Conservation (phyloP, 2,329 filamentous ascomycete species). For the Neopestalotiopsis clavispora region DNA sequence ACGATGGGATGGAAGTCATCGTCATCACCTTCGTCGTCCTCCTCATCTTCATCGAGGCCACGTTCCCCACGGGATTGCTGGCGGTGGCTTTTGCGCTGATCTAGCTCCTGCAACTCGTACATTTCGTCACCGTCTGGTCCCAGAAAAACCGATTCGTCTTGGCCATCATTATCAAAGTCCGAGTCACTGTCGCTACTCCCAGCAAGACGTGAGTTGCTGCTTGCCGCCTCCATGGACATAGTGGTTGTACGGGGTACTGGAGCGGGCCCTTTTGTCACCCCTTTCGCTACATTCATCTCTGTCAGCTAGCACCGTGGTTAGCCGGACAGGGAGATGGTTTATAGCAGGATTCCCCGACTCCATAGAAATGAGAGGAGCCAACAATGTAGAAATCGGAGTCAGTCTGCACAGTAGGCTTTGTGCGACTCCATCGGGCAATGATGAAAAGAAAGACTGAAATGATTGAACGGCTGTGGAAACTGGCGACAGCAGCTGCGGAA, state of each 20-base stretch:
- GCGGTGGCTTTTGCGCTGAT: neutral
- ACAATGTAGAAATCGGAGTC: neutral
- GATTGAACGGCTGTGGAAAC: neutral
- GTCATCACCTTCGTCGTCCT: neutral
- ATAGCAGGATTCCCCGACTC: neutral
- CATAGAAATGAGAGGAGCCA: neutral
- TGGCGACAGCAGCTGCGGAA: neutral
- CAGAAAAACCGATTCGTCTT: neutral
- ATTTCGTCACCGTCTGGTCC: conserved; percentile 2
- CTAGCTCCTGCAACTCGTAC: conserved; percentile 20
- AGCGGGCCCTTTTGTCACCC: neutral
- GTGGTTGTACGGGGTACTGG: neutral
- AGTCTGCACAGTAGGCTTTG: neutral
- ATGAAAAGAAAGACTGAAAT: neutral
- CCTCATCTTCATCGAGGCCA: neutral
- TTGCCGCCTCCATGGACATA: neutral
- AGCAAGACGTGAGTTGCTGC: neutral
- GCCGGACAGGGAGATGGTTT: neutral
- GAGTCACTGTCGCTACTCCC: conserved; percentile 12
- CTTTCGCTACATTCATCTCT: neutral
- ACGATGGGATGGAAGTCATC: neutral
- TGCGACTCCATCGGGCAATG: neutral
- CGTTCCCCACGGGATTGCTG: neutral
- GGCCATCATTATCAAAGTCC: conserved; percentile 15
- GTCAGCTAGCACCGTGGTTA: neutral